Evolutionary conservation across 2,329 filamentous ascomycete species (phyloP).

Genomic region (Pestalotiopsis sp.): DNA sequence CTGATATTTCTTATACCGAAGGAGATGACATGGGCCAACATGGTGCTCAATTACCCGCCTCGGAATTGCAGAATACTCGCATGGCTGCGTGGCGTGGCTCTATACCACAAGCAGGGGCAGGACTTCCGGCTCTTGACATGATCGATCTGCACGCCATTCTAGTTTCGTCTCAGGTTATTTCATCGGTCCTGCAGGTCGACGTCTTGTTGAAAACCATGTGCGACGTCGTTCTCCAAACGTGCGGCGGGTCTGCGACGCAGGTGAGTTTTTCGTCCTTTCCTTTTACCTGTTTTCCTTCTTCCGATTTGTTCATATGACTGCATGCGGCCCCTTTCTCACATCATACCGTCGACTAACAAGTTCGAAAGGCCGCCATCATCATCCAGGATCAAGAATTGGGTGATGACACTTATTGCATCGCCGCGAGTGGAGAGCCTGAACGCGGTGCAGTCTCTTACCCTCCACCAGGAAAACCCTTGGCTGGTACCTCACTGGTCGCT

Average conservation of each 20-base stretch:
- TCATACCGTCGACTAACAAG: neutral
- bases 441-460: conserved; percentile 68
- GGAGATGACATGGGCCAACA: conserved; percentile 42
- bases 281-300: neutral
- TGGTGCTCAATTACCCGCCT: conserved; percentile 40
- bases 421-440: conserved; percentile 74
- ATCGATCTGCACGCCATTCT: conserved; percentile 80
- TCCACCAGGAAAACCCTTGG: conserved; percentile 65
- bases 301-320: too few species aligned
- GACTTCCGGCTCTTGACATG: conserved; percentile 78
- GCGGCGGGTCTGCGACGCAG: conserved; percentile 69
- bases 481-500: conserved; percentile 69
- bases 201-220: conserved; percentile 80
- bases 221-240: conserved; percentile 78
- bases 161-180: conserved; percentile 78
- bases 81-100: conserved; percentile 67
- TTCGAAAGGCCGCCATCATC: conserved; percentile 65
- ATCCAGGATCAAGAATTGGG: conserved; percentile 68
- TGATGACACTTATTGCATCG: conserved; percentile 68
- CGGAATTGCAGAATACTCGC: conserved; percentile 58
- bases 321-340: neutral
- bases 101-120: conserved; percentile 61
- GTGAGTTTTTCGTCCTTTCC: neutral
- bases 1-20: conserved; percentile 59
- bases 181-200: conserved; percentile 76